Base-by-base conservation (phyloP, 129 eudicot species). In the Scalesia atractyloides region DNA sequence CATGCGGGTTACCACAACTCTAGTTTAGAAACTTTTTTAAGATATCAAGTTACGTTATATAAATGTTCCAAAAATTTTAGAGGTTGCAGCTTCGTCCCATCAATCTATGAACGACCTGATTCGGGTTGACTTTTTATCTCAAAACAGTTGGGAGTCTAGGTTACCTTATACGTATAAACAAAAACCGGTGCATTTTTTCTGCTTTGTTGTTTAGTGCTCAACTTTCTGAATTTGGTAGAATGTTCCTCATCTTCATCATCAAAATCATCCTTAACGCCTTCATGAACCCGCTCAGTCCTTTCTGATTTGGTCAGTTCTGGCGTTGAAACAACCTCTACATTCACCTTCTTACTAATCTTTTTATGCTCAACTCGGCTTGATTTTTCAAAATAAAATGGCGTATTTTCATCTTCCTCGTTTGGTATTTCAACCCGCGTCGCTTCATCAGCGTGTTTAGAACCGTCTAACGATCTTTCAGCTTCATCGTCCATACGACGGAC, bases 161-260 rank as follows among this genome's bases (percentile, higher is more conserved):
- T 68, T 74, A 90, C 98, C 98, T 94, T 90, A 82, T 86, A 88
- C 18, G 93, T 86, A 72, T 88, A 94, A 26, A 94, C 93, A 83
- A 36, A 88, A 5, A 84, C 75, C 6, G 88, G 89, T 51, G 81
- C 65, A 69, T 53, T 74, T 43, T 68, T 87, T 68, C 62, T 78
- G 76, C 69, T 78, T 69, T 26, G 52, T 77, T 20, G 79, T 30
- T 75, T 77, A 54, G 74, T 69, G 61, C 68, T 79, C 60, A 49
- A 20, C 57, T 80, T 81, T 80, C 71, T 64, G 72, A 73, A 58
- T 52, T 62, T 67, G 16, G 56, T 81, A 73, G 74, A 54, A 75
- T 64, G 78, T 57, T 76, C 82, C 39, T 78, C 82, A 9, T 81
- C 90, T 49, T 77, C 84, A 8, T 51, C 80, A 69, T 78, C 86